phyloP scores from a whole-genome alignment of 2,329 filamentous ascomycete species.

The Colletotrichum eleusines region DNA sequence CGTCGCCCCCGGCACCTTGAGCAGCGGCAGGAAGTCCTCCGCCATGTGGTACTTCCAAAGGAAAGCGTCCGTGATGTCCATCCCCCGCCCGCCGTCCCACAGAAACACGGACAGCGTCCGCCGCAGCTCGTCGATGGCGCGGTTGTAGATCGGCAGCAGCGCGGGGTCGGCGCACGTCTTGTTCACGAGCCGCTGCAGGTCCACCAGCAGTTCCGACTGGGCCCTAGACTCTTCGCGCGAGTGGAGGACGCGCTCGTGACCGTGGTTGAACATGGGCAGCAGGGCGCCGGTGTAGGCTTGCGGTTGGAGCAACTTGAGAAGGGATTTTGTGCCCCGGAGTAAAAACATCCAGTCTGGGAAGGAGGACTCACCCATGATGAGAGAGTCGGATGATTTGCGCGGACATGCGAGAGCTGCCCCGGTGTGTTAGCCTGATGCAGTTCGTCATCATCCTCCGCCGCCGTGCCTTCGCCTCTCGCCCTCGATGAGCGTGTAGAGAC shows the following conservation, averaged over 20 bases:
- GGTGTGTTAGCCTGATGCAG: not conserved
- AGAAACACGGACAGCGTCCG: constrained; percentile 41
- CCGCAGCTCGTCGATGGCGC: constrained; percentile 43
- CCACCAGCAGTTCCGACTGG: constrained; percentile 41
- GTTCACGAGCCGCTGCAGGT: constrained; percentile 43
- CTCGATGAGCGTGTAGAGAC: too few relatives aligned
- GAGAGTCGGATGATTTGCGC: constrained; percentile 47
- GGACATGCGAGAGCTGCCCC: constrained; percentile 46
- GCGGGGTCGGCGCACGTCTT: constrained; percentile 41
- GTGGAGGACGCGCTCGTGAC: constrained; percentile 43
- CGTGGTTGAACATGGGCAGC: constrained; percentile 45
- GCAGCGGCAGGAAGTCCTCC: constrained; percentile 52
- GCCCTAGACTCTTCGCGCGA: constrained; percentile 32
- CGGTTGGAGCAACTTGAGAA: constrained; percentile 45
- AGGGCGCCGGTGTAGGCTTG: constrained; percentile 40
- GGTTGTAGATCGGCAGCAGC: constrained; percentile 43
- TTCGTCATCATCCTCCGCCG: too few relatives aligned
- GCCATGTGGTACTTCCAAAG: constrained; percentile 54
- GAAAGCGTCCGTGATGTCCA: constrained; percentile 55
- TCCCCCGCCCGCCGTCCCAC: constrained; percentile 39
- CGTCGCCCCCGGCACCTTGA: constrained; percentile 45
- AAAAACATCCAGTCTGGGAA: constrained; percentile 51
- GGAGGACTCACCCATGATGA: constrained; percentile 48
- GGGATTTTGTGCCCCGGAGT: constrained; percentile 46
- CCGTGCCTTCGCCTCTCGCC: not conserved